These are phyloP conservation scores for Colletotrichum sp. DNA, from an alignment of 2,329 filamentous ascomycete species.

Conservation along the genomic window DNA sequence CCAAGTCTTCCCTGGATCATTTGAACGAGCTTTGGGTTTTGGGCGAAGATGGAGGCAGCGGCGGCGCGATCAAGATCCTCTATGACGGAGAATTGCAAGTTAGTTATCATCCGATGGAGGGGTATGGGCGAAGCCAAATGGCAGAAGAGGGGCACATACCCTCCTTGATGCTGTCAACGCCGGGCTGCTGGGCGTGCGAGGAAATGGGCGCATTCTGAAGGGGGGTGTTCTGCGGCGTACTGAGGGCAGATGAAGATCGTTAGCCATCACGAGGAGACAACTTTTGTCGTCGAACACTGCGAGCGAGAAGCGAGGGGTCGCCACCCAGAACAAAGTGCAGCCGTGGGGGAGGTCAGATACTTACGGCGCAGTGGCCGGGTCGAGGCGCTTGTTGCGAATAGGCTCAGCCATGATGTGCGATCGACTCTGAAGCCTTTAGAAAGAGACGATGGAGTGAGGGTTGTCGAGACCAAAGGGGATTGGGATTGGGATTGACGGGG, in stretches of 20 bases:
- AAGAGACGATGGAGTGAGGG: not conserved
- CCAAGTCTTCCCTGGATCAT: conserved; percentile 99
- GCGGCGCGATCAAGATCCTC: conserved; percentile 89
- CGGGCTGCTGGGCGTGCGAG: conserved; percentile 94
- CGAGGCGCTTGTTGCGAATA: conserved; percentile 67
- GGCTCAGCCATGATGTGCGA: conserved; percentile 62
- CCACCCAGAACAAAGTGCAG: not conserved
- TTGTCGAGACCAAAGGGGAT: not conserved
- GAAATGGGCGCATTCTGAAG: conserved; percentile 96
- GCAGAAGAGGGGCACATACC: conserved; percentile 63
- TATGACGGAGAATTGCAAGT: conserved; percentile 42
- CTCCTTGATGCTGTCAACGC: conserved; percentile 95
- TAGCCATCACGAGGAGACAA: conserved; percentile 21
- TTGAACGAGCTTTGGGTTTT: conserved; percentile 91
- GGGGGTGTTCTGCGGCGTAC: conserved; percentile 98
- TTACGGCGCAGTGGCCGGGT: conserved; percentile 63
- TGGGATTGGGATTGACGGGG: conserved; percentile 2
- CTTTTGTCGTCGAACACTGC: not conserved
- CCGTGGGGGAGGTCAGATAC: conserved; percentile 33
- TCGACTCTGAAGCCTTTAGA: not conserved
- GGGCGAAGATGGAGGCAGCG: conserved; percentile 91
- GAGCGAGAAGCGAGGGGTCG: conserved; percentile 19
- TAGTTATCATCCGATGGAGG: conserved; percentile 25
- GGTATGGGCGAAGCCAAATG: not conserved
- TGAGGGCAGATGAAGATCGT: conserved; percentile 40